Base-by-base conservation (phyloP, 495 filamentous ascomycete species). In the Tuber brumale region DNA sequence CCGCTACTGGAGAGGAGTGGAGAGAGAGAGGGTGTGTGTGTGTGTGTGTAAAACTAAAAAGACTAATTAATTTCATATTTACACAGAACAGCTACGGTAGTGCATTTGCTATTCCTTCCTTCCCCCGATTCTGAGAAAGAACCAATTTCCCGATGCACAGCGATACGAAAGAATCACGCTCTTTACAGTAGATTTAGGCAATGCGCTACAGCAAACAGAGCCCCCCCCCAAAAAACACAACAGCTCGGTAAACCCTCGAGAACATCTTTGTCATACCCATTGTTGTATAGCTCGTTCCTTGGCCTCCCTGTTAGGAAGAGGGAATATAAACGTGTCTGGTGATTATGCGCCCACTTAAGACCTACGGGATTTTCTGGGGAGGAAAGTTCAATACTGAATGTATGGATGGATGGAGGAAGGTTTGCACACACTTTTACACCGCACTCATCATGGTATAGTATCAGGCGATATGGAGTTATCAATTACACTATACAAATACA, bases 401-500 rank as follows among this genome's bases (percentile, higher is more conserved):
- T 27, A 51, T 23, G 23, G 7, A 27, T 5, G n/a, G 9, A 61
- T 61, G n/a, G 51, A 27, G 12, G 51, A 23, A 61, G 51, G 51
- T 2, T 31, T 14, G 51, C 14, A 31, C n/a, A 23, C 1, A 57
- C 48, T 1, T n/a, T n/a, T 23, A 57, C 48, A n/a, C 6, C 48
- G 23, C 9, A 8, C 8, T n/a, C 27, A 27, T 57, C 48, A 57
- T 57, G 23, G 10, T 10, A 9, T n/a, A 61, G 51, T 61, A n/a
- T n/a, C n/a, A 61, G 51, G 9, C 23, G n/a, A 12, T 12, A 14
- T 3, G 10, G 12, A n/a, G 51, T 61, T 61, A 61, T 61, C 10
- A 9, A 61, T 61, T 61, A n/a, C n/a, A 35, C 57, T 66, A 61
- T 66, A 66, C 57, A 66, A 66, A 66, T 66, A 61, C 51, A 61